Base-by-base conservation (phyloP, 1,284 basidiomycete genomes). In the Tilletia indica region DNA sequence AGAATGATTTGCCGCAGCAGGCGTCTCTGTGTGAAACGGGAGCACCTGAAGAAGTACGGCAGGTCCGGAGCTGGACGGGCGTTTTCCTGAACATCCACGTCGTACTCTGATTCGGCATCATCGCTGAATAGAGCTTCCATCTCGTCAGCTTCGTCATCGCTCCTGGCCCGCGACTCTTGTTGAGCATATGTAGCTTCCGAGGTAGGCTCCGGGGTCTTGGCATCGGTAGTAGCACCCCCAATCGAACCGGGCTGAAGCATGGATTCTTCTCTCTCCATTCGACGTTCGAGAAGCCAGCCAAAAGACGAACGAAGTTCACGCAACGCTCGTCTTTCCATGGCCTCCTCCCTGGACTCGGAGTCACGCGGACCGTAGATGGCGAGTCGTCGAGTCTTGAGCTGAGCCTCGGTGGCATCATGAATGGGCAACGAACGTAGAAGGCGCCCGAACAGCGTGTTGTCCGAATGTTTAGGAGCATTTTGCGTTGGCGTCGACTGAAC, bases 291-390 rank as follows among this genome's bases (percentile, higher is more conserved):
- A 3, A 69, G 73, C 39, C 74, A 76, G 0, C 77, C 71, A 56
- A 80, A 69, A 9, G 71, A 72, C 5, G 42, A 47, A 8, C 72
- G 70, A 31, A 83, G 69, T 68, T 82, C 77, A 1, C 80, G 77
- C n/a, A 74, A 39, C 1, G 80, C 80, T 6, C 82, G 73, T 21
- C 81, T 77, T 68, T 82, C 76, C 16, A 74, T 74, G n/a, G 81
- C 79, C 38, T 83, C 82, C 54, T 83, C 82, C 68, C 79, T 75
- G 6, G 82, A 81, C 72, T 83, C 81, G 39, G 76, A 77, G 16
- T 74, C 68, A 11, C 82, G 76, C 36, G 77, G 72, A 38, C 82
- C 82, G 48, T 83, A 83, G 66, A 82, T 81, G 19, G 81, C 81
- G 54, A 77, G 69, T 39, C 78, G 74, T 31, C 82, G 74, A 68